These are phyloP conservation scores for Xylaria sp. DNA, from an alignment of 495 filamentous ascomycete genomes.

Conservation along the genomic window DNA sequence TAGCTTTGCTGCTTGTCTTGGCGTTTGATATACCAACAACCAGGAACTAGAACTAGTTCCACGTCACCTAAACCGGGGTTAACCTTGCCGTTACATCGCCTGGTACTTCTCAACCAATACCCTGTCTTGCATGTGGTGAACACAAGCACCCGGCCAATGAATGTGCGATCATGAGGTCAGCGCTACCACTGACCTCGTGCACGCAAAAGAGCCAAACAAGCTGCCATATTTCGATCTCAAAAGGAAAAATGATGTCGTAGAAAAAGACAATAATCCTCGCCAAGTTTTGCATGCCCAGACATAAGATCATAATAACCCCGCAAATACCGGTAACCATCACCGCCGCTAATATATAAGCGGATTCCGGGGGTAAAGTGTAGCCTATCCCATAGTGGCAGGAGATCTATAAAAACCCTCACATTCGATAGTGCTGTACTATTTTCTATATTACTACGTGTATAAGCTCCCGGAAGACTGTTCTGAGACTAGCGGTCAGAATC, in stretches of 20 bases:
- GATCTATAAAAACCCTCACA: conserved; percentile 8
- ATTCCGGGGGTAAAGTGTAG: conserved; percentile 9
- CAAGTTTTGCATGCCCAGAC: neutral
- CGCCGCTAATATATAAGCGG: conserved; percentile 8
- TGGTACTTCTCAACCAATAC: neutral
- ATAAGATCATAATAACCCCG: conserved; percentile 1
- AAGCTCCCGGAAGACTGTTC: neutral
- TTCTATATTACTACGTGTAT: neutral
- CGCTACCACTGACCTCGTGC: neutral
- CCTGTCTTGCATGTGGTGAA: neutral
- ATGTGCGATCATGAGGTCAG: neutral
- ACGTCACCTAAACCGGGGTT: neutral
- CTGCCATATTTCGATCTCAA: neutral
- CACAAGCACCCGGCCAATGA: neutral
- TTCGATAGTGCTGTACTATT: neutral
- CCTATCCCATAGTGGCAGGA: conserved; percentile 24
- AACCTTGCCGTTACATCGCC: neutral
- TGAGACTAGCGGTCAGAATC: neutral
- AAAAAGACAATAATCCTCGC: neutral
- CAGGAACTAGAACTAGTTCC: neutral
- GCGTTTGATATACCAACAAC: neutral
- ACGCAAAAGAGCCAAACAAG: neutral
- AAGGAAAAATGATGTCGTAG: neutral
- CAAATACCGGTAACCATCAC: conserved; percentile 7
- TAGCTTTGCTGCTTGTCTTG: neutral